Conservation (phyloP, 1,139 yeast species). For the Magnusiomyces tetraspermus region DNA sequence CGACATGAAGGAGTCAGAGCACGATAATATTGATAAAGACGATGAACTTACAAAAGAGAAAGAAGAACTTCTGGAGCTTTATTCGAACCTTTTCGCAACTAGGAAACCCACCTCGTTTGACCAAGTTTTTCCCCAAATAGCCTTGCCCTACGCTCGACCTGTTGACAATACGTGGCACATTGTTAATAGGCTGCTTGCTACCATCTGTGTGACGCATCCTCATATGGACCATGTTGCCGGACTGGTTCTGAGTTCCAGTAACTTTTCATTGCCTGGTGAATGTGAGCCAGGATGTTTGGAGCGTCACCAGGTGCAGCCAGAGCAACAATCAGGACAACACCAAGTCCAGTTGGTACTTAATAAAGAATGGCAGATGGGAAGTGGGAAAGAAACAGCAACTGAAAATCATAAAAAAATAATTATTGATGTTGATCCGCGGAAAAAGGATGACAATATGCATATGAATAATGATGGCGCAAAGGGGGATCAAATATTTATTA, state of each 20-base stretch:
- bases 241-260: slow-evolving; percentile 62
- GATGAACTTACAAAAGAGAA: too few relatives aligned
- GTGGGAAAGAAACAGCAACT: too few relatives aligned
- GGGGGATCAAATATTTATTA: too few relatives aligned
- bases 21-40: neutral
- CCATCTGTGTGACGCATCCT: slow-evolving; percentile 65
- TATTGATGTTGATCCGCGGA: too few relatives aligned
- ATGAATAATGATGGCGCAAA: too few relatives aligned
- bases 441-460: too few relatives aligned
- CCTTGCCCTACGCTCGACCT: slow-evolving; percentile 22
- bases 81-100: slow-evolving; percentile 6
- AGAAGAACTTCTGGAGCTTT: neutral
- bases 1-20: neutral
- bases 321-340: too few relatives aligned
- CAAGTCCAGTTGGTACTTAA: too few relatives aligned
- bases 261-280: slow-evolving; percentile 29
- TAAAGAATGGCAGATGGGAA: too few relatives aligned
- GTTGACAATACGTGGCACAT: slow-evolving; percentile 32
- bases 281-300: neutral
- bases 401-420: too few relatives aligned
- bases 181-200: slow-evolving; percentile 27
- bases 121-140: slow-evolving; percentile 15
- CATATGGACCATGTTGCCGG: slow-evolving; percentile 76
- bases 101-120: slow-evolving; percentile 2
- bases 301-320: too few relatives aligned